Percentiles rank a stretch among this genome's conserved stretches.
These are phyloP conservation scores for Picea glauca DNA, from an alignment of 75 land plant species.

Conservation along the genomic window DNA sequence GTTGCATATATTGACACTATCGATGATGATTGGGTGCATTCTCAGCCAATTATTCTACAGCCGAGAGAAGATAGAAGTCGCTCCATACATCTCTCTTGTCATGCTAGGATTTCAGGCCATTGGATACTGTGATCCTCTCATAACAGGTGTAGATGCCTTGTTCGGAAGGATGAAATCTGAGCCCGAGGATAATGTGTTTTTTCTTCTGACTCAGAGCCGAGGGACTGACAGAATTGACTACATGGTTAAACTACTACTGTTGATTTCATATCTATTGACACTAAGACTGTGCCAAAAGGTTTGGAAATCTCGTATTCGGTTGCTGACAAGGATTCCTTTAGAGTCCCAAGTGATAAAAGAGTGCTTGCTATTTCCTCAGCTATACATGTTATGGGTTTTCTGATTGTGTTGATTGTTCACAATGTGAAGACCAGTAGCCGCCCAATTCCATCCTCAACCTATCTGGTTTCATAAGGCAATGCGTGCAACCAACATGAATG, in stretches of 20 bases:
- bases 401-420: conserved; percentile 38
- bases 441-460: neutral
- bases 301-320: conserved; percentile 54
- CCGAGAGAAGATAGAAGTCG: too few species aligned
- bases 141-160: conserved; percentile 65
- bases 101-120: too few species aligned
- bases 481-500: conserved; percentile 13
- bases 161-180: conserved; percentile 25
- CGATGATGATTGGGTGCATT: too few species aligned
- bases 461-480: conserved; percentile 17
- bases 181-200: conserved; percentile 7
- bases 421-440: conserved; percentile 11
- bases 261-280: conserved; percentile 49
- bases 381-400: conserved; percentile 53
- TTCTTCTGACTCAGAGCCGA: conserved; percentile 12
- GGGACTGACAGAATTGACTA: conserved; percentile 19
- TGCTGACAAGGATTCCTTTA: conserved; percentile 52
- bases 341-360: conserved; percentile 51
- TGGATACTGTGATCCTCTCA: conserved; percentile 38
- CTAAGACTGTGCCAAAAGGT: conserved; percentile 64
- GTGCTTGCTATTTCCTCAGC: too few species aligned
- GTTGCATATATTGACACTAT: too few species aligned
- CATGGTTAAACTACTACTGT: conserved; percentile 57
- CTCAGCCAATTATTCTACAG: too few species aligned
- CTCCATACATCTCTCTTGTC: too few species aligned